phyloP scores from a whole-genome alignment of 2,329 filamentous ascomycete genomes.

The Diaporthe citriasiana region DNA sequence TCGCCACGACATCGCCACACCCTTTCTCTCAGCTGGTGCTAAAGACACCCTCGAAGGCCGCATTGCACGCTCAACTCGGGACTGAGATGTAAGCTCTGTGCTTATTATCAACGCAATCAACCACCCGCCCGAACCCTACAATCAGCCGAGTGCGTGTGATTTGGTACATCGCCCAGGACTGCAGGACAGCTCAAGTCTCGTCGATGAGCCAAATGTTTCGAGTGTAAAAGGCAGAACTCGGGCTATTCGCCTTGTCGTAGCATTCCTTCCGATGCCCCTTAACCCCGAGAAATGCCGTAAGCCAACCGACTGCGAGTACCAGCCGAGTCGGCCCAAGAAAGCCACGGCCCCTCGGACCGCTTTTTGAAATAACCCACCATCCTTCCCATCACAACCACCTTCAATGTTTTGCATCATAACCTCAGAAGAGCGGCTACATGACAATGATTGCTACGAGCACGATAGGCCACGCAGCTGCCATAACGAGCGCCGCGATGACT shows the following conservation, averaged over 20 bases:
- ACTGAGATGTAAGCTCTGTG: neutral
- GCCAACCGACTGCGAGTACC: neutral
- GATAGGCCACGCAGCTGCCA: constrained; percentile 45
- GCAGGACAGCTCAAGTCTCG: neutral
- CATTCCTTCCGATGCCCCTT: neutral
- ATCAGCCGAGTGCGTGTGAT: neutral
- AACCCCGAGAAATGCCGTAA: neutral
- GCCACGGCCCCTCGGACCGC: neutral
- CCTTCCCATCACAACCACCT: neutral
- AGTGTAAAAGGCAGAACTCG: neutral
- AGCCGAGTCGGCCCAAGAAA: neutral
- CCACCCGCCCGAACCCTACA: neutral
- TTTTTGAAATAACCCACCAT: neutral
- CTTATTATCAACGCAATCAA: neutral
- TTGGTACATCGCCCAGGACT: neutral
- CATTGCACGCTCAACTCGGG: neutral
- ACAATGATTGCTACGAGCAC: constrained; percentile 42
- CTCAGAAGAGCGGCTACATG: neutral
- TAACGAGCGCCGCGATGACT: constrained; percentile 43
- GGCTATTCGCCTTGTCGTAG: neutral
- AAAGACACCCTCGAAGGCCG: neutral
- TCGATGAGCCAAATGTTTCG: neutral
- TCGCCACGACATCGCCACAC: neutral
- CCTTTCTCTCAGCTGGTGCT: neutral
- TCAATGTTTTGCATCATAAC: neutral